Base-by-base conservation (phyloP, 148 eudicot species). In the Rhododendron ovatum region DNA sequence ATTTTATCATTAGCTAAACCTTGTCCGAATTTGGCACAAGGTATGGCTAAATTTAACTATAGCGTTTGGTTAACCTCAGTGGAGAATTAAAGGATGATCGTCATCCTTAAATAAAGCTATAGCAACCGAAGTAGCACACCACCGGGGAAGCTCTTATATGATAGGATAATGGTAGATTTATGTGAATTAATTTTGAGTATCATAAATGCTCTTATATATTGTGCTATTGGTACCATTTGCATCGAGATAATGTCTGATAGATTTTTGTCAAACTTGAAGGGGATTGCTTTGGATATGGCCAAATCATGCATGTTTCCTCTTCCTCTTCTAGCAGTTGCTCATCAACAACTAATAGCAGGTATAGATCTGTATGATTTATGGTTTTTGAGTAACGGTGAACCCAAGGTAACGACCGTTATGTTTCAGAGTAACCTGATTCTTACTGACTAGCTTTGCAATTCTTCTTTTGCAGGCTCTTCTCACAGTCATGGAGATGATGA, bases 291-390 rank as follows among this genome's bases (percentile, higher is more conserved):
- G 87, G 93, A 91, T 82, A 87, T 91, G 91, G 98, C 98, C 75
- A 98, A 93, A 90, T 95, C 97, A 88, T 89, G 91, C 88, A 89
- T 91, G 86, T 98, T 98, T 92, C 99, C 99, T 78, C 88, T 95
- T 86, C 99, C 96, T 82, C 99, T 98, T 88, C 89, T 95, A 84
- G 94, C 94, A 59, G 98, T 93, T 90, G 95, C 99, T 82, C 91
- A 94, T 88, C 99, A 98, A 87, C 99, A 98, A 90, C 96, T 98
- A 69, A 84, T 94, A 89, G 93, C 96, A 86, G 99, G 99, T 95
- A 92, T 43, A 5, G n/a, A 76, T 86, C 45, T 33, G 59, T 78
- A 30, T 67, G 63, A 63, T 83, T 48, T 53, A 76, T 61, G 37
- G 53, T 43, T 77, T 78, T 41, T 83, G 30, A 48, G 26, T 14